Evolutionary conservation across 179 eudicot genomes (phyloP).

Genomic region (Patellifolia procumbens): DNA sequence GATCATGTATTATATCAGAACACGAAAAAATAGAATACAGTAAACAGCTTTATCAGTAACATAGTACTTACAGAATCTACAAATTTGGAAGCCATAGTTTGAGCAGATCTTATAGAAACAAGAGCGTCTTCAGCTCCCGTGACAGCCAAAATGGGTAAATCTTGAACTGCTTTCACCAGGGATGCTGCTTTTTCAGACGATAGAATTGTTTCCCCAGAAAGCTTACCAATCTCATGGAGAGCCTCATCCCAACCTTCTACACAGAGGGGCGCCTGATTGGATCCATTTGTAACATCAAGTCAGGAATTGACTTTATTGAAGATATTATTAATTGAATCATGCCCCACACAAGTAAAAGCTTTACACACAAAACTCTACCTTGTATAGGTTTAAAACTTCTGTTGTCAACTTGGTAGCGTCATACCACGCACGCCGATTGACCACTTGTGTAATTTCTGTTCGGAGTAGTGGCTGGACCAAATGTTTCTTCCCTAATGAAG

Average conservation of each 20-base stretch:
- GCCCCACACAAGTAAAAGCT: not conserved
- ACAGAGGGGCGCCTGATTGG: slow-evolving; percentile 76
- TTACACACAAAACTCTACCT: slow-evolving; percentile 47
- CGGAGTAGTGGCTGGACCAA: slow-evolving; percentile 80
- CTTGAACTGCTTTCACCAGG: slow-evolving; percentile 63
- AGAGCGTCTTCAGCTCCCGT: slow-evolving; percentile 90
- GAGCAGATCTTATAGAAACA: slow-evolving; percentile 67
- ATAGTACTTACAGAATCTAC: slow-evolving; percentile 72
- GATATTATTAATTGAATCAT: too few species aligned
- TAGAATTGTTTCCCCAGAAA: slow-evolving; percentile 74
- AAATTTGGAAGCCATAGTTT: slow-evolving; percentile 83
- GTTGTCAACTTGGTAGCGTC: slow-evolving; percentile 90
- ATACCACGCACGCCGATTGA: slow-evolving; percentile 95
- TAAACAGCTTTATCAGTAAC: not conserved
- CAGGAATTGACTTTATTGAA: not conserved
- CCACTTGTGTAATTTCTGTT: slow-evolving; percentile 90
- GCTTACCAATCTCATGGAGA: slow-evolving; percentile 84
- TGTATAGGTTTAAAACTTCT: slow-evolving; percentile 81
- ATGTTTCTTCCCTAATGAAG: slow-evolving; percentile 88
- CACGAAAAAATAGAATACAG: not conserved
- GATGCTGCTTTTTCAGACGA: slow-evolving; percentile 57
- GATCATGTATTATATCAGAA: not conserved
- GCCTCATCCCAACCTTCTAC: slow-evolving; percentile 99
- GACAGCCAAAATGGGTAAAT: slow-evolving; percentile 76
- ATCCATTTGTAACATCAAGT: slow-evolving; percentile 11